Percentiles rank a stretch among this genome's conserved stretches.
Conservation (phyloP, 768 basidiomycete species). For the Phylloporus scabripes region DNA sequence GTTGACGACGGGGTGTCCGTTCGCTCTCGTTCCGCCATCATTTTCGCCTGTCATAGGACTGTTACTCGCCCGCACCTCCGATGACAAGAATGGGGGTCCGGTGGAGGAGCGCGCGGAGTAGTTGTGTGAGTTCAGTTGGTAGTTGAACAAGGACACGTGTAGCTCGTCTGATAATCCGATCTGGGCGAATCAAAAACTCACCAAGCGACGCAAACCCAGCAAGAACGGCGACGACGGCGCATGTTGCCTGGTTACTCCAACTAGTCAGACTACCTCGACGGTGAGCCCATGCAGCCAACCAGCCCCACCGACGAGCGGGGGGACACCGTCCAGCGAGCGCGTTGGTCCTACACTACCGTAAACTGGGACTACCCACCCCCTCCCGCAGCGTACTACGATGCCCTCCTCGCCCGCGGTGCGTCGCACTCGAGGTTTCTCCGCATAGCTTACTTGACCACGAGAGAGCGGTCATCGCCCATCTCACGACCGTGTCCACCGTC, state of each 20-base stretch:
- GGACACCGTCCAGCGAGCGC: slow-evolving; percentile 2
- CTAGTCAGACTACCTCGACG: neutral
- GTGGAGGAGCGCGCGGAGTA: no score
- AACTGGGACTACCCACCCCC: slow-evolving; percentile 22
- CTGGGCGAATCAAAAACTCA: neutral
- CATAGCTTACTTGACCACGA: slow-evolving; percentile 18
- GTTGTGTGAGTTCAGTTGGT: no score
- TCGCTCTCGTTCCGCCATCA: no score
- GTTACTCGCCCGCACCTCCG: no score
- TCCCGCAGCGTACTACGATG: slow-evolving; percentile 11
- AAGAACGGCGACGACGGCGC: neutral
- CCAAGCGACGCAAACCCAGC: neutral
- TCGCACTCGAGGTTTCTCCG: slow-evolving; percentile 25
- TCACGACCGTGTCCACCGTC: slow-evolving; percentile 6
- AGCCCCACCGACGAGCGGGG: neutral
- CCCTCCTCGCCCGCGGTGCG: slow-evolving; percentile 22
- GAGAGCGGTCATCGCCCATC: neutral
- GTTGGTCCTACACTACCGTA: slow-evolving; percentile 10
- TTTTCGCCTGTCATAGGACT: no score
- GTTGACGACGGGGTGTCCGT: no score
- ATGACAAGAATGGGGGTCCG: no score
- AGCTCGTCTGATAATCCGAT: slow-evolving; percentile 21
- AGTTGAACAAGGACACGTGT: neutral
- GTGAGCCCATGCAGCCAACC: slow-evolving; percentile 17
- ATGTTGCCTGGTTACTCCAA: neutral